Conservation (phyloP, 345 rosid genomes). For the Eucalyptus paniculata region DNA sequence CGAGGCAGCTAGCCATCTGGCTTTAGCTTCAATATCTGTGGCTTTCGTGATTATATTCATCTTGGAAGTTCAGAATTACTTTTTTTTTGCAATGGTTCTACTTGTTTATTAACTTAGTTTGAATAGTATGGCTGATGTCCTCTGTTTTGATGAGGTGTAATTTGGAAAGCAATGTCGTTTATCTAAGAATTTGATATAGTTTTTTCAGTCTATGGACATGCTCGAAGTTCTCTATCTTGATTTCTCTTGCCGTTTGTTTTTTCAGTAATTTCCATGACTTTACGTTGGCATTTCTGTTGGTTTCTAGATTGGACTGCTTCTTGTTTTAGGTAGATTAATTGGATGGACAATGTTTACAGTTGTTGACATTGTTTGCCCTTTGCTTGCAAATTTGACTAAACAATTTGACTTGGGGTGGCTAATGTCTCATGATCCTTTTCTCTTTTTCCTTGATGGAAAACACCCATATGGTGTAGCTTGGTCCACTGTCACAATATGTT, state of each 20-base stretch:
- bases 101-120: neutral
- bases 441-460: neutral
- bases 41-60: neutral
- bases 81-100: neutral
- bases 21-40: neutral
- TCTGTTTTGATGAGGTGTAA: too few relatives aligned
- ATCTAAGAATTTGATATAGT: too few relatives aligned
- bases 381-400: neutral
- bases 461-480: neutral
- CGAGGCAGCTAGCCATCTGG: fast-evolving
- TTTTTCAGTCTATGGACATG: neutral
- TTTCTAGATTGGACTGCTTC: neutral
- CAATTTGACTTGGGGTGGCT: neutral
- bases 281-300: neutral
- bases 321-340: neutral
- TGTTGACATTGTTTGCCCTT: neutral
- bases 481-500: too few relatives aligned
- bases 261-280: neutral
- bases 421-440: neutral
- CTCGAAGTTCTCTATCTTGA: neutral
- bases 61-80: neutral
- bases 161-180: too few relatives aligned
- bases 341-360: neutral
- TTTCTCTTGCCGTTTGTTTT: neutral
- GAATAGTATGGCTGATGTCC: neutral